Percentiles rank a stretch among this genome's conserved stretches.
These are phyloP conservation scores for Coemansia umbellata DNA, from an alignment of 192 early-diverging fungal species.

Conservation along the genomic window DNA sequence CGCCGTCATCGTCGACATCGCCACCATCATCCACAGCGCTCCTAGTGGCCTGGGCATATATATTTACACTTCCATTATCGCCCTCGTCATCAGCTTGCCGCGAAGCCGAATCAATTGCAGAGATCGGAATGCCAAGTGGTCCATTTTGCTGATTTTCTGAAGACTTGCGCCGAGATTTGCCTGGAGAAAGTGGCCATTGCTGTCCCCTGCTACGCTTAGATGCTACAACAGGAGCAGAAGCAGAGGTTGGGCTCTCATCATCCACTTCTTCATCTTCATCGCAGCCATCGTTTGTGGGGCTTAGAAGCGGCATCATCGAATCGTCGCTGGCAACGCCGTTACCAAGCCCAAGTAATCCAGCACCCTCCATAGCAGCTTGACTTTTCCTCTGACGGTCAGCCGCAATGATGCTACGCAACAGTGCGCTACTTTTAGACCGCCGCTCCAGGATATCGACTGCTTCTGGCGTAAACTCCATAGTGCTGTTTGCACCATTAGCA, in stretches of 20 bases:
- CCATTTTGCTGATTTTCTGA: neutral
- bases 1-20: neutral
- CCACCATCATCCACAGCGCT: neutral
- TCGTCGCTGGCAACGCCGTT: constrained; percentile 7
- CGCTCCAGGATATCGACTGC: constrained; percentile 13
- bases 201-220: neutral
- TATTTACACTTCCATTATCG: neutral
- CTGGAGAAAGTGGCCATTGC: neutral
- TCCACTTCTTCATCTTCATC: constrained; percentile 4
- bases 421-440: constrained; percentile 30
- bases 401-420: constrained; percentile 42
- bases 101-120: neutral
- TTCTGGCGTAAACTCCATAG: neutral
- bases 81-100: constrained; percentile 2
- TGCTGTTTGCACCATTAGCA: neutral
- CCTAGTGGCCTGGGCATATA: neutral
- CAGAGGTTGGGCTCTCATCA: neutral
- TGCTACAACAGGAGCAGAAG: neutral
- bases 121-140: neutral
- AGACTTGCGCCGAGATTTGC: constrained; percentile 2
- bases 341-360: neutral
- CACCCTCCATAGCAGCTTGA: constrained; percentile 1
- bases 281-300: constrained; percentile 2
- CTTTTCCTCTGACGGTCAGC: constrained; percentile 39
- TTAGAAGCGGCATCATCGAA: constrained; percentile 5